Base-by-base conservation (phyloP, 148 eudicot species). In the Rhododendron molle region DNA sequence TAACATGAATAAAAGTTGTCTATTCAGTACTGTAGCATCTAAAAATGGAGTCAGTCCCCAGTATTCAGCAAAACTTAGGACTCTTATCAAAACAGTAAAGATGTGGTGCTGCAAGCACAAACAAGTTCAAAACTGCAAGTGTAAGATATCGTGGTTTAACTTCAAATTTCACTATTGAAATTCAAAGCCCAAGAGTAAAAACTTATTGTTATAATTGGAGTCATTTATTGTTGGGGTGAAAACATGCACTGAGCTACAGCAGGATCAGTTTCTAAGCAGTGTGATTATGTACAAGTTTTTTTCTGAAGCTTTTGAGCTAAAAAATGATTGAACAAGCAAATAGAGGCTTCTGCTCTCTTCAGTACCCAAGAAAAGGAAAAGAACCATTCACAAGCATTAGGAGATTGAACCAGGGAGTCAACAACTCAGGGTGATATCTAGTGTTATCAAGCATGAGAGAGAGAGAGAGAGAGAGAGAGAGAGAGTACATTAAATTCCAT, bases 401-500 rank as follows among this genome's bases (percentile, higher is more conserved):
- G 36, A 46, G 38, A 60, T 34, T 34, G 21, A 81, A n/a, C 9
- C 30, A 81, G 58, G 54, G 43, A 56, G 21, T 79, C 12, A 79
- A 30, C 16, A 81, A 2, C 76, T 30, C 34, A 1, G 46, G 65
- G 58, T 7, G 36, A n/a, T 26, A 50, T 62, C 3, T n/a, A 38
- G 18, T 47, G 38, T 14, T 12, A 71, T 30, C 40, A 71, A 30
- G 20, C 60, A 62, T 4, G 5, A 36, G 20, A 86, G 58, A 82
- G 46, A 85, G 77, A 87, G 54, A 47, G 62, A 84, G 50, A 56
- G 56, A 47, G 62, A 84, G 50, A 56, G 56, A 60, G 67, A 60
- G 26, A 21, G 82, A 46, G 91, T 89, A 95, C 99, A 88, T 97
- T 95, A 82, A 97, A 97, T 83, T 97, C 93, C 99, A 97, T 97